Evolutionary conservation across 192 early-diverging fungal genomes (phyloP).

Genomic region (Gryganskiella cystojenkinii): DNA sequence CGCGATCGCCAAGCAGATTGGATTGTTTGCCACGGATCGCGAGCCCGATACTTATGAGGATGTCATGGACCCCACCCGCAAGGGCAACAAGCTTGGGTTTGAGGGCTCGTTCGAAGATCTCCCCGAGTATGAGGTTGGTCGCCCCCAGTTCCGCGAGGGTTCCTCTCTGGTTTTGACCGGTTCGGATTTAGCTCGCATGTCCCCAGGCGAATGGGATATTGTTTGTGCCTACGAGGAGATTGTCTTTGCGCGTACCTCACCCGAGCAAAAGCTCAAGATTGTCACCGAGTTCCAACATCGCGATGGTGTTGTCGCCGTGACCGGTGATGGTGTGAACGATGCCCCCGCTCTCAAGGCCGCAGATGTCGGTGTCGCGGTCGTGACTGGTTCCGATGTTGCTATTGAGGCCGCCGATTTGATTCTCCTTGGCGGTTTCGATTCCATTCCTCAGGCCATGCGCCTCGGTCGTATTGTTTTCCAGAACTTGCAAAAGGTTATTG

Average conservation of each 20-base stretch:
- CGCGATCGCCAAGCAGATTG: conserved; percentile 81
- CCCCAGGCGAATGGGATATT: conserved; percentile 76
- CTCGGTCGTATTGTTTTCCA: conserved; percentile 86
- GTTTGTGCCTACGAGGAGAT: conserved; percentile 78
- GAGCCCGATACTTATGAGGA: conserved; percentile 51
- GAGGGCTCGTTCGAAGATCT: conserved; percentile 36
- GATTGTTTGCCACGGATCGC: conserved; percentile 65
- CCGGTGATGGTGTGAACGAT: conserved; percentile 95
- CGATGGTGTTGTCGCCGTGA: conserved; percentile 83
- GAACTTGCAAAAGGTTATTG: conserved; percentile 89
- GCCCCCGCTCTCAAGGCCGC: conserved; percentile 91
- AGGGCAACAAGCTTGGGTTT: neutral
- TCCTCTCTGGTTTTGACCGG: conserved; percentile 73
- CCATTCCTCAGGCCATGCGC: conserved; percentile 74
- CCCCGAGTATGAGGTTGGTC: conserved; percentile 24
- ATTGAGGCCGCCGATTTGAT: conserved; percentile 78
- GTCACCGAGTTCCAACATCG: conserved; percentile 81
- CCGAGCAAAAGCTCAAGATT: conserved; percentile 80
- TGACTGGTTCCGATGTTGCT: conserved; percentile 83
- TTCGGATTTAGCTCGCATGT: conserved; percentile 69
- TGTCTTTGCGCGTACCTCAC: conserved; percentile 91
- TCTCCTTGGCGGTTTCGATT: conserved; percentile 60
- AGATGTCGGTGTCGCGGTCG: conserved; percentile 92
- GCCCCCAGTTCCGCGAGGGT: conserved; percentile 30
- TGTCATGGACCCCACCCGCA: conserved; percentile 31